These are phyloP conservation scores for Castanospermum australe DNA, from an alignment of 306 rosid species.

Conservation along the genomic window DNA sequence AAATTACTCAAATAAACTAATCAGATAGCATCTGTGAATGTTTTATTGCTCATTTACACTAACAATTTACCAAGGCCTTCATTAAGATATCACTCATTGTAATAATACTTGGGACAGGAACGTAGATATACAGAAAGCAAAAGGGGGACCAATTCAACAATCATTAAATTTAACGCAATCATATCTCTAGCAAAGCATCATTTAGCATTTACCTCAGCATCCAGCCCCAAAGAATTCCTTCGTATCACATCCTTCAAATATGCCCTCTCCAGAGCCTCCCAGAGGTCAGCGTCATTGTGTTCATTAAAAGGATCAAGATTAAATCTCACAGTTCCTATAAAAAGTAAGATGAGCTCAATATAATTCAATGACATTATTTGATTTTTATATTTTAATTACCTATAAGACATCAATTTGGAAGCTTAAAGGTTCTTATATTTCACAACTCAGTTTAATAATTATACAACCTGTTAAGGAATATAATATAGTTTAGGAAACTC, in stretches of 20 bases:
- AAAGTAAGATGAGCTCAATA: constrained; percentile 6
- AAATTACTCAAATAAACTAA: neutral
- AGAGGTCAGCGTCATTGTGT: constrained; percentile 87
- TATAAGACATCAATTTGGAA: constrained; percentile 12
- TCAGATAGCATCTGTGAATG: neutral
- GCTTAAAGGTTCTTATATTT: neutral
- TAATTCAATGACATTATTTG: constrained; percentile 1
- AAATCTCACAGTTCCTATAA: constrained; percentile 78
- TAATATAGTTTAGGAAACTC: no score
- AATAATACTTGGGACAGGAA: neutral
- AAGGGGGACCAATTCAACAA: neutral
- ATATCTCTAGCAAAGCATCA: neutral
- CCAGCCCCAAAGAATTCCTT: constrained; percentile 78
- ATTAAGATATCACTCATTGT: neutral
- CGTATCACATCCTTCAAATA: constrained; percentile 81
- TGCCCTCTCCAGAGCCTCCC: constrained; percentile 95
- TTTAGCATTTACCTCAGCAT: constrained; percentile 65
- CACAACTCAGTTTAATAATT: constrained; percentile 15
- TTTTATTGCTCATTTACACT: neutral
- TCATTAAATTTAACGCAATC: neutral
- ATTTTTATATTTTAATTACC: constrained; percentile 9
- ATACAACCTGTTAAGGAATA: neutral
- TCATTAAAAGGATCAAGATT: constrained; percentile 89
- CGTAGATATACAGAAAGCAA: neutral
- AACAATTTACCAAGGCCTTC: neutral